Base-by-base conservation (phyloP, 495 filamentous ascomycete genomes). In the Penicilliopsis zonata region DNA sequence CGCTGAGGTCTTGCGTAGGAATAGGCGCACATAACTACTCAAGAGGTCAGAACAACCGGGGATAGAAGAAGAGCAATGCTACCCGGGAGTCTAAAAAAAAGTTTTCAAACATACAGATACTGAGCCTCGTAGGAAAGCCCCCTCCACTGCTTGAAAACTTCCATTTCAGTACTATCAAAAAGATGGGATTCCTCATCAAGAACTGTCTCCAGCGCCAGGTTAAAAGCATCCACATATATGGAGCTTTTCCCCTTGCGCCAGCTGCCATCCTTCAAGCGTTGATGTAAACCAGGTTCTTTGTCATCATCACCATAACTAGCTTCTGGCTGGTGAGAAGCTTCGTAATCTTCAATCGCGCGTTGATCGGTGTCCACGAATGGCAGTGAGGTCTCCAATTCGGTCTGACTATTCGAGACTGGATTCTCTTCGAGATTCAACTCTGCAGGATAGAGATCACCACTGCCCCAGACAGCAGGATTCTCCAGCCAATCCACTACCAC, bases 211-310 rank as follows among this genome's bases (percentile, higher is more conserved):
- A 98, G 65, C 12, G 87, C 86, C 10, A 95, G 60, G 53, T 94
- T 94, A 67, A 98, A 98, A 13, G 88, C 90, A 55, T 98, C 88
- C 10, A 95, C 86, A 43, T 98, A 98, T 33, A 98, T 86, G 3
- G 90, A 96, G 43, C 78, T 93, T 47, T 64, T 72, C 3, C 76
- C 75, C 30, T 59, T 65, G 15, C 66, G 47, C 76, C 76, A 80
- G 40, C 63, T 70, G 4, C 67, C 51, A 42, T 71, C 56, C 23
- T 60, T 63, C 26, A 78, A 37, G 9, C 72, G 62, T 28, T 56
- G 57, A 34, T 72, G 53, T 4, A 71, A 30, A 7, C 46, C 50
- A 6, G 50, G 36, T 12, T 59, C 40, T 8, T 42, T 23, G 6
- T 23, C 21, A 23, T 23, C n/a, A 27, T 27, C 42, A 10, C 49